Evolutionary conservation across 768 basidiomycete species (phyloP).

Genomic region (Hortiboletus flavorubellus): DNA sequence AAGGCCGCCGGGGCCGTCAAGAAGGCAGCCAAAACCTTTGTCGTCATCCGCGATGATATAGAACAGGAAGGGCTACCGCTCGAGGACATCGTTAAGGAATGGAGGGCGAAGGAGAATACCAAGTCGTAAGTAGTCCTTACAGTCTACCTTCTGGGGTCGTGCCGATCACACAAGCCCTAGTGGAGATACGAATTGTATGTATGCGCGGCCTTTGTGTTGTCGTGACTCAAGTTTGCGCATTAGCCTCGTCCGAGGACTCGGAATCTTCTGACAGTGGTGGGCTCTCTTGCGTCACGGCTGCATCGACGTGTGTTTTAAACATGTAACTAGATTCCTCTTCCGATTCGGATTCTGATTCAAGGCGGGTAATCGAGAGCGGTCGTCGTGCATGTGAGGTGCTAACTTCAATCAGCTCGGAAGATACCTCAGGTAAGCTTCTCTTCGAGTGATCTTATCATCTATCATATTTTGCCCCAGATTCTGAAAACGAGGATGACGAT

Average conservation of each 20-base stretch:
- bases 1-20: conserved; percentile 74
- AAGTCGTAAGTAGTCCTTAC: conserved; percentile 24
- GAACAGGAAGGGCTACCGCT: conserved; percentile 49
- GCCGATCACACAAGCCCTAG: conserved; percentile 12
- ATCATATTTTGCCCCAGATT: conserved; percentile 12
- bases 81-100: conserved; percentile 63
- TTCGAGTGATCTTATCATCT: background rate
- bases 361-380: conserved; percentile 11
- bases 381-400: conserved; percentile 3
- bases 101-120: conserved; percentile 44
- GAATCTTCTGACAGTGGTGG: conserved; percentile 27
- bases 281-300: background rate
- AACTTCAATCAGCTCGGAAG: conserved; percentile 17
- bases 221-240: conserved; percentile 8
- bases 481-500: conserved; percentile 7
- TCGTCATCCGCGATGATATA: conserved; percentile 56
- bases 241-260: conserved; percentile 23
- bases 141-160: background rate
- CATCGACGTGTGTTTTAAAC: background rate
- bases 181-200: conserved; percentile 23
- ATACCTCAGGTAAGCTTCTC: conserved; percentile 16
- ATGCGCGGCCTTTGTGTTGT: background rate
- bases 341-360: conserved; percentile 28
- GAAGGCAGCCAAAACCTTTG: conserved; percentile 63
- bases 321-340: conserved; percentile 17